These are phyloP conservation scores for Trichoderma koningii DNA, from an alignment of 2,329 filamentous ascomycete species.

Conservation along the genomic window DNA sequence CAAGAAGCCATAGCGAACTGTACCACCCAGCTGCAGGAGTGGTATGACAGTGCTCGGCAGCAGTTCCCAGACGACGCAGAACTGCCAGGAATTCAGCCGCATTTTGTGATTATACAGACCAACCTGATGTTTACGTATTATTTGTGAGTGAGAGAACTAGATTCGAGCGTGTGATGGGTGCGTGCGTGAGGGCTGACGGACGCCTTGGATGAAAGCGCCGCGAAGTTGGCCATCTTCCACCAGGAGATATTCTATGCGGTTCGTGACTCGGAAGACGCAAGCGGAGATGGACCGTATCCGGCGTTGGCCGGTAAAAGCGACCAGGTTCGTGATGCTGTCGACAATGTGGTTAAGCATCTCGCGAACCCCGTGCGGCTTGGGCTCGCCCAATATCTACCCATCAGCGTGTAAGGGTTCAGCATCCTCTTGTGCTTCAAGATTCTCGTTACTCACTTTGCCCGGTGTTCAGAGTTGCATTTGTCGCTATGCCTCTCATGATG, in stretches of 20 bases:
- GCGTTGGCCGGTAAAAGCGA: slow-evolving; percentile 16
- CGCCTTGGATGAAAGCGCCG: neutral
- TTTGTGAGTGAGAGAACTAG: slow-evolving; percentile 3
- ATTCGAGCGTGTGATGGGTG: no score
- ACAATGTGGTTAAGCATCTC: slow-evolving; percentile 13
- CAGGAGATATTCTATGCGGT: slow-evolving; percentile 22
- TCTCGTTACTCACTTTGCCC: neutral
- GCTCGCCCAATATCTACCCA: slow-evolving; percentile 20
- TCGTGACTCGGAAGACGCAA: slow-evolving; percentile 3
- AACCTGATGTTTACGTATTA: slow-evolving; percentile 25
- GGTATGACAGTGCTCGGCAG: slow-evolving; percentile 9
- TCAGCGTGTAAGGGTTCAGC: slow-evolving; percentile 19
- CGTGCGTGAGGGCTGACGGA: neutral
- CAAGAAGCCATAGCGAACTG: slow-evolving; percentile 7
- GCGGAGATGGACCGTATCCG: neutral
- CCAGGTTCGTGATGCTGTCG: slow-evolving; percentile 19
- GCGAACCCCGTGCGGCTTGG: slow-evolving; percentile 17
- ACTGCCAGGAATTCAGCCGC: slow-evolving; percentile 11
- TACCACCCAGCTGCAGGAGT: slow-evolving; percentile 4
- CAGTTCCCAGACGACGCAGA: slow-evolving; percentile 19
- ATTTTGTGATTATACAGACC: slow-evolving; percentile 22
- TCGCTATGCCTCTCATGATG: slow-evolving; percentile 24
- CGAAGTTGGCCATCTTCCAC: slow-evolving; percentile 12
- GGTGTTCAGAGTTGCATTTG: slow-evolving; percentile 9
- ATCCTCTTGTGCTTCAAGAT: no score